Conservation (phyloP, 805 yeast species). For the Tetrapisispora fleetii region DNA sequence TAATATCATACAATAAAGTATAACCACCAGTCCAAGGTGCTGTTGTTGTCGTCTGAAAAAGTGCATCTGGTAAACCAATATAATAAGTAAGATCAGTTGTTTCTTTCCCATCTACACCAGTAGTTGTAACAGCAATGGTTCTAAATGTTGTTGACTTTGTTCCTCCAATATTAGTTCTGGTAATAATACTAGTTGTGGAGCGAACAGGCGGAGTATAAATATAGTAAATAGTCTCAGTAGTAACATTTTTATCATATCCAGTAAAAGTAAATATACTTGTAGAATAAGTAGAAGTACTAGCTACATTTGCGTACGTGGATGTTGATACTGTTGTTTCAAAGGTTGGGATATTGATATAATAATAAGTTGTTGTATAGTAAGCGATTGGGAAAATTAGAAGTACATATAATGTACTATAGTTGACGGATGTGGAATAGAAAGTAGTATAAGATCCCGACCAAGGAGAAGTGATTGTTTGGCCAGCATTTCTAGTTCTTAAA, state of each 20-base stretch:
- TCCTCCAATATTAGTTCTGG: neutral
- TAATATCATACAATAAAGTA: constrained; percentile 1
- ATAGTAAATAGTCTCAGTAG: constrained; percentile 7
- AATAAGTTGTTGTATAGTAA: neutral
- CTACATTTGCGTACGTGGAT: neutral
- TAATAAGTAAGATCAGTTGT: neutral
- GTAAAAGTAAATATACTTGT: constrained; percentile 5
- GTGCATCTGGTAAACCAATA: neutral
- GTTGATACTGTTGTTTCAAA: neutral
- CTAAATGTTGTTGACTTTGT: neutral
- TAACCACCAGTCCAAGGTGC: neutral
- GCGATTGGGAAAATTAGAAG: neutral
- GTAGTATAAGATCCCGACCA: constrained; percentile 4
- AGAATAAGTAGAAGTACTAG: constrained; percentile 4
- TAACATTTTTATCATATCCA: constrained; percentile 6
- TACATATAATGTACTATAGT: neutral
- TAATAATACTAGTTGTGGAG: neutral
- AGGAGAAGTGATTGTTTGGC: neutral
- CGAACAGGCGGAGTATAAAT: constrained; percentile 4
- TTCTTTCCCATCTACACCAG: neutral
- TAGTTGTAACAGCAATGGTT: neutral
- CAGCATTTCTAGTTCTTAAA: neutral
- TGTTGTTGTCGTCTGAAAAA: neutral
- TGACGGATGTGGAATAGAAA: neutral
- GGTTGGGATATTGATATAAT: neutral